Percentiles rank a stretch among this genome's conserved stretches.
Conservation (phyloP, 1,284 basidiomycete species). For the Moesziomyces aphidis region DNA sequence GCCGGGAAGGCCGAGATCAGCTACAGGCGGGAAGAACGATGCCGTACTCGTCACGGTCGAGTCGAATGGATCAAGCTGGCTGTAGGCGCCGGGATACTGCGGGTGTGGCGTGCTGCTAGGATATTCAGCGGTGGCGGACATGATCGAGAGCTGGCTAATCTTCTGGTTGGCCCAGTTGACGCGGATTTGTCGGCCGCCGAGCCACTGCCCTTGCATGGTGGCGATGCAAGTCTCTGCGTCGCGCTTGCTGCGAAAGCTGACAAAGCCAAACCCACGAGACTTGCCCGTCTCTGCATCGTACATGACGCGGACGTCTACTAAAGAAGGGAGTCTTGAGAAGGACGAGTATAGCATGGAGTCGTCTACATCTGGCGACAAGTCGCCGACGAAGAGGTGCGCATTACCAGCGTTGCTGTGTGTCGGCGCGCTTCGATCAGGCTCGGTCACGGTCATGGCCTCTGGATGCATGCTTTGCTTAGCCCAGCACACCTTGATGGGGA, state of each 20-base stretch:
- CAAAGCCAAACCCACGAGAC: slow-evolving; percentile 92
- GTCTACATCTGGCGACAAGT: slow-evolving; percentile 96
- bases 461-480: slow-evolving; percentile 50
- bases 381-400: slow-evolving; percentile 98
- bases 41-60: background rate
- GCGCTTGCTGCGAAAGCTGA: slow-evolving; percentile 92
- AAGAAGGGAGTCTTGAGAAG: slow-evolving; percentile 90
- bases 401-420: slow-evolving; percentile 79
- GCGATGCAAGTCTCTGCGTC: slow-evolving; percentile 98
- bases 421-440: background rate
- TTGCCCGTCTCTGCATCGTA: slow-evolving; percentile 99
- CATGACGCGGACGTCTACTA: slow-evolving; percentile 98
- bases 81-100: background rate
- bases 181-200: slow-evolving; percentile 94
- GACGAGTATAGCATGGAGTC: slow-evolving; percentile 96
- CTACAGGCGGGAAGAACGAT: background rate
- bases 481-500: slow-evolving; percentile 70
- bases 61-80: background rate
- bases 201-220: slow-evolving; percentile 99
- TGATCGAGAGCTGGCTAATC: slow-evolving; percentile 74
- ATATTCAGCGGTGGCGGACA: background rate
- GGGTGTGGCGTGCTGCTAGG: background rate
- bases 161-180: slow-evolving; percentile 99
- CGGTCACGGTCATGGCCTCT: slow-evolving; percentile 12
- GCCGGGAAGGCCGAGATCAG: slow-evolving; percentile 31